Base-by-base conservation (phyloP, 2,329 filamentous ascomycete species). In the Venturia aucupariae region DNA sequence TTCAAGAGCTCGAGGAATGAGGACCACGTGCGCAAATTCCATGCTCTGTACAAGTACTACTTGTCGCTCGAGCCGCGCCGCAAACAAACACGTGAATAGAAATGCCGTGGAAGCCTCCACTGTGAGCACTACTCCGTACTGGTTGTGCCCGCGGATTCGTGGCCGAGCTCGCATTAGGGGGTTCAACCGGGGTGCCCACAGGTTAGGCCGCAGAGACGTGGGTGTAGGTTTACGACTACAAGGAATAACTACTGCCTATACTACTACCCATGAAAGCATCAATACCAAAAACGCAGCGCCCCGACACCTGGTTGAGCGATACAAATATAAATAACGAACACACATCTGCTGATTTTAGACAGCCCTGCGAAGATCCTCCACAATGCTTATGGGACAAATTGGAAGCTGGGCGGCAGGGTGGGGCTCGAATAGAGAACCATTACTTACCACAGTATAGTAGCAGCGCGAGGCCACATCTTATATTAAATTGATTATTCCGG, bases 1-100 rank as follows among this genome's bases (percentile, higher is more conserved):
- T 76, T 7, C 69, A 76, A 59, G 73, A 73, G 55, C 67, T 76
- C 41, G 64, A 66, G 4, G 70, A 72, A 8, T 67, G 62, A 27
- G 67, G 66, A 62, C 39, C 2, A 60, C 3, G 22, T 24, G 17
- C 5, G 19, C 30, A 17, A 15, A 17, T 35, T 10, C 30, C 46
- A 22, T 13, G 17, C 7, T 24, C n/a, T 19, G 7, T 46, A 2
- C 4, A n/a, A n/a, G n/a, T n/a, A n/a, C n/a, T n/a, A n/a, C n/a
- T n/a, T n/a, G n/a, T n/a, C n/a, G n/a, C n/a, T n/a, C n/a, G n/a
- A n/a, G n/a, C n/a, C n/a, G n/a, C n/a, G 35, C 5, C 46, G 22
- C 46, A 51, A 27, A 15, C 24, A 7, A 46, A 1, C 19, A 24
- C 44, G 10, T 46, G 44, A 24, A 1, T 8, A 11, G n/a, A 46